Evolutionary conservation across 768 basidiomycete genomes (phyloP), one percentile per base, ranked within the genome.

Genomic region (Trametes cingulata): DNA sequence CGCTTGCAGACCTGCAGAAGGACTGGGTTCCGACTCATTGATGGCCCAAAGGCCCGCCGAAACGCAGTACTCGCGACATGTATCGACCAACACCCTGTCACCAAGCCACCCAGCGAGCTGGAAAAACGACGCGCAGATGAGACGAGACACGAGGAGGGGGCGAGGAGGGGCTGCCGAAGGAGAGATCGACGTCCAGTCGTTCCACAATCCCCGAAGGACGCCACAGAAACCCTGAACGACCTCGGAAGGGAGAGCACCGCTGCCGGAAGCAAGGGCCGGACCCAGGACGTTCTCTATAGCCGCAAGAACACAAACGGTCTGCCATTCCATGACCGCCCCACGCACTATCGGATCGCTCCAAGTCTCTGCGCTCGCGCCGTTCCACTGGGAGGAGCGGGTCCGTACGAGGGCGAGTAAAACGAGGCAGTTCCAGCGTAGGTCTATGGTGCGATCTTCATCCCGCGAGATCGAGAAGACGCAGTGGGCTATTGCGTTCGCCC

Each of bases 181-280:
- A 24, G 33, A 3, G 8, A 48, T 46, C 2, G 65, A 43, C 2
- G 66, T 73, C 78, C 47, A 86, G 64, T 56, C 72, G 64, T 8
- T 68, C 52, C 39, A 80, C 72, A 65, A 70, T 69, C n/a, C 69
- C 9, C 56, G 47, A 20, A 67, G 35, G n/a, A 67, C 49, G 14
- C 52, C 40, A 8, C 40, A 58, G 20, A 64, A 41, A 37, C 57
- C 62, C 6, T 60, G 57, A 13, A 40, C 27, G 15, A 59, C 39
- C 2, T 58, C 52, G 35, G 37, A 20, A 1, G 55, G 7, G 9
- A 63, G 42, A 4, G 50, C 9, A 33, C 42, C 40, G 45, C 19
- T 13, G 5, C 37, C 25, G 24, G 47, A 29, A 20, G 29, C 6
- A 40, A 20, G 22, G 20, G 20, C 6, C 7, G n/a, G 40, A 25